Evolutionary conservation across 495 filamentous ascomycete species (phyloP).

Genomic region (Aspergillus hancockii): DNA sequence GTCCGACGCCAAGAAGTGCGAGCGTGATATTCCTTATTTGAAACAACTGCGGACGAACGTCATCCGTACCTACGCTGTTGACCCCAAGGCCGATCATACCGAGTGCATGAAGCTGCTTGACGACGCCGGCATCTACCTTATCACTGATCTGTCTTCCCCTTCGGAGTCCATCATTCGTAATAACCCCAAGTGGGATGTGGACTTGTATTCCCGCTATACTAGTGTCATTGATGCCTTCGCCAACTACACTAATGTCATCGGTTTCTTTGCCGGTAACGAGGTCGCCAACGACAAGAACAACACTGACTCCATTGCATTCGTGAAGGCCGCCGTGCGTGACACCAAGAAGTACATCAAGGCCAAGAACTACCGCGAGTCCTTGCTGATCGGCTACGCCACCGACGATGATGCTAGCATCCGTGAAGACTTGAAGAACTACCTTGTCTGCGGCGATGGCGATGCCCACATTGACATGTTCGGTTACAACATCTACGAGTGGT

Average conservation of each 20-base stretch:
- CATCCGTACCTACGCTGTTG: conserved; percentile 92
- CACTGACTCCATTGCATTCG: conserved; percentile 84
- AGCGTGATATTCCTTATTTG: conserved; percentile 84
- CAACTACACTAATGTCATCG: conserved; percentile 84
- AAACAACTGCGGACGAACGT: conserved; percentile 78
- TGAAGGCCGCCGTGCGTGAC: conserved; percentile 96
- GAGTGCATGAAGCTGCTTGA: conserved; percentile 85
- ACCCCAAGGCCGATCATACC: conserved; percentile 75
- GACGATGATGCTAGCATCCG: conserved; percentile 87
- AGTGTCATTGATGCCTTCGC: conserved; percentile 80
- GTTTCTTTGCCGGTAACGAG: conserved; percentile 98
- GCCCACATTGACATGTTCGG: conserved; percentile 93
- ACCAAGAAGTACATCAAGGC: conserved; percentile 89
- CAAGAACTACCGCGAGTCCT: conserved; percentile 66
- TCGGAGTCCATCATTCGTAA: conserved; percentile 78
- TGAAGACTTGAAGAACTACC: conserved; percentile 77
- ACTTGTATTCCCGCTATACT: conserved; percentile 79
- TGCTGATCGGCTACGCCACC: conserved; percentile 92
- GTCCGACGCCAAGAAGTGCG: conserved; percentile 66
- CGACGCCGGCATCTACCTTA: conserved; percentile 91
- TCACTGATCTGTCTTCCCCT: conserved; percentile 86
- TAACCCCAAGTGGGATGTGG: conserved; percentile 73
- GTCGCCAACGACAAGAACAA: conserved; percentile 85
- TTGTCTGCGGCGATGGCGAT: conserved; percentile 76
- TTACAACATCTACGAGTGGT: conserved; percentile 99